Base-by-base conservation (phyloP, 202 grass and related monocot species). In the Carex arenaria region DNA sequence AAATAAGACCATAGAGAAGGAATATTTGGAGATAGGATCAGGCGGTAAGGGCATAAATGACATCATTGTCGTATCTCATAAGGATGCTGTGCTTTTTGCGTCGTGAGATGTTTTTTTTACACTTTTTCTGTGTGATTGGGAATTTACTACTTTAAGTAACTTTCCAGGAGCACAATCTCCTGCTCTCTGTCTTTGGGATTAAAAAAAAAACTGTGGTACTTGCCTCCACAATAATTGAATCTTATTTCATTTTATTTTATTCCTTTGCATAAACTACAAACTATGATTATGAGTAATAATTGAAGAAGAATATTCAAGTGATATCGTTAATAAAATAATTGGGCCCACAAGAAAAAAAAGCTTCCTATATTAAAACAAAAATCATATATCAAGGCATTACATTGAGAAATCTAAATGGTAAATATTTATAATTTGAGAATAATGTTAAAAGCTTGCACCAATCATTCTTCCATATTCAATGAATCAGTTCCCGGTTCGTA, bases 51-150 rank as follows among this genome's bases (percentile, higher is more conserved):
- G 26, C 61, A 69, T 67, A 45, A 82, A 82, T 82, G 80, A 68
- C 28, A 82, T 82, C 40, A 82, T 69, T 68, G 80, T 82, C 80
- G 80, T 69, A 69, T 82, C 63, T 82, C 40, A 51, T 3, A 67
- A 82, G 79, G 28, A 55, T 82, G 61, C 42, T 40, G 3, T 55
- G 14, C 23, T 81, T 69, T 69, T 82, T 68, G 61, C 23, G 8
- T 69, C 47, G 10, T 67, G 23, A 68, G 68, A 82, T 47, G 7
- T 32, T 8, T 18, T 19, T n/a, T n/a, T 55, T 69, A 26, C 38
- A 82, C 61, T 38, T 26, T 26, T 68, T 77, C 54, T 59, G 30
- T 59, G 52, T 78, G 73, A 78, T 12, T 59, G 73, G 17, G 53
- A 60, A 65, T 81, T 81, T 55, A 53, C 80, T 22, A 69, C 61